Conservation (phyloP, 2,329 filamentous ascomycete genomes). For the Epichloe uncinata region DNA sequence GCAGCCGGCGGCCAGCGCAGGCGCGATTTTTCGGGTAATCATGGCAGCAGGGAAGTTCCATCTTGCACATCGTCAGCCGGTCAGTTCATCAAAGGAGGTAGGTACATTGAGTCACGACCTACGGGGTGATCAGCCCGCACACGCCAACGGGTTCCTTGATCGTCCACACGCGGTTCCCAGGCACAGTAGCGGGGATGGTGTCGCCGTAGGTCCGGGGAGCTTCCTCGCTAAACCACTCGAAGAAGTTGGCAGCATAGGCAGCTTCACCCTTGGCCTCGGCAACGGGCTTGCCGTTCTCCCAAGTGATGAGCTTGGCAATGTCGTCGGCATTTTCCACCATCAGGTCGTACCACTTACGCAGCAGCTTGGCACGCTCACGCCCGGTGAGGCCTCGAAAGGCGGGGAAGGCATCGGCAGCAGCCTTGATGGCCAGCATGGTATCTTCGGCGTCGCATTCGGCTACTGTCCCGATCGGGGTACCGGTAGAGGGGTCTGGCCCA, state of each 20-base stretch:
- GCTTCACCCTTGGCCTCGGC: slow-evolving; percentile 63
- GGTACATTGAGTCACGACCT: neutral
- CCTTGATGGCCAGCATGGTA: slow-evolving; percentile 66
- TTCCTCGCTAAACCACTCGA: slow-evolving; percentile 74
- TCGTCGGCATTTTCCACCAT: slow-evolving; percentile 69
- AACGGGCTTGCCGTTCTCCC: slow-evolving; percentile 80
- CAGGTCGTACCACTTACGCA: slow-evolving; percentile 72
- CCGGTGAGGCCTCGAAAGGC: slow-evolving; percentile 59
- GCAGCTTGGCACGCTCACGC: slow-evolving; percentile 58
- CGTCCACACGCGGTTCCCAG: slow-evolving; percentile 63
- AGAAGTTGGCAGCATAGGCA: slow-evolving; percentile 59
- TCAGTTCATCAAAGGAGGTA: neutral
- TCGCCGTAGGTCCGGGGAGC: slow-evolving; percentile 59
- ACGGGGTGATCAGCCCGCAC: slow-evolving; percentile 68
- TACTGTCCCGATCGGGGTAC: slow-evolving; percentile 65
- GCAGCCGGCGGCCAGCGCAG: slow-evolving; percentile 84
- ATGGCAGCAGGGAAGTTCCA: slow-evolving; percentile 82
- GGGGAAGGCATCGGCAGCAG: slow-evolving; percentile 64
- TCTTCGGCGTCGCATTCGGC: slow-evolving; percentile 75
- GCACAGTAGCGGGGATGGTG: slow-evolving; percentile 55
- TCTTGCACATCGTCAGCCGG: slow-evolving; percentile 15
- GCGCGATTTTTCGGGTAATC: slow-evolving; percentile 57
- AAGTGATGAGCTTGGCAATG: slow-evolving; percentile 69
- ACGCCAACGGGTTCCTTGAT: slow-evolving; percentile 77
- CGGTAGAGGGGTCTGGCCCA: slow-evolving; percentile 59